These are phyloP conservation scores for Venturia nashicola DNA, from an alignment of 2,329 filamentous ascomycete genomes.

Conservation along the genomic window DNA sequence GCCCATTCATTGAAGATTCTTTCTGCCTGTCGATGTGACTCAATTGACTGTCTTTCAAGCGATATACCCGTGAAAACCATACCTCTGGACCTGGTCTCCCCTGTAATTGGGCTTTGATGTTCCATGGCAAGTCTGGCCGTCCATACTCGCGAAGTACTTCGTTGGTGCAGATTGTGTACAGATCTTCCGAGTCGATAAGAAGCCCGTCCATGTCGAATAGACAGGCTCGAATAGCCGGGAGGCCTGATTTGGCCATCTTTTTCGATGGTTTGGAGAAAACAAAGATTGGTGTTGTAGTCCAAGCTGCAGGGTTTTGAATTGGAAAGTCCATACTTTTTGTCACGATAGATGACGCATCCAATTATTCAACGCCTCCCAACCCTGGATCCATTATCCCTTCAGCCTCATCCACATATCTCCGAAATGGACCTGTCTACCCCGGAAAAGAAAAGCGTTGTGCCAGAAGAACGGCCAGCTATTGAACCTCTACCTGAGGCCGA, in stretches of 20 bases:
- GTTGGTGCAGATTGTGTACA: conserved; percentile 77
- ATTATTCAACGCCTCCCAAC: neutral
- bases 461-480: conserved; percentile 5
- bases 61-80: neutral
- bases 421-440: neutral
- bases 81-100: conserved; percentile 48
- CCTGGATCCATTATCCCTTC: neutral
- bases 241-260: neutral
- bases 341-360: neutral
- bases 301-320: neutral
- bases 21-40: conserved; percentile 30
- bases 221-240: conserved; percentile 74
- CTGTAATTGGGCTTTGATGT: conserved; percentile 80
- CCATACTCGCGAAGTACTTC: conserved; percentile 64
- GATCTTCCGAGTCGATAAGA: conserved; percentile 84
- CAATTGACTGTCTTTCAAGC: neutral
- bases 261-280: neutral
- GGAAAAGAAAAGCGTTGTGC: conserved; percentile 11
- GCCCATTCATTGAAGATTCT: conserved; percentile 71
- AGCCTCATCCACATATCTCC: neutral
- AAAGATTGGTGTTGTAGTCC: neutral
- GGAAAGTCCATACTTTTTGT: neutral
- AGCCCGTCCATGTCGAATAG: conserved; percentile 99
- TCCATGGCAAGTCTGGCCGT: conserved; percentile 72
- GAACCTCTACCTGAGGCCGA: neutral